phyloP scores from a whole-genome alignment of 805 yeast genomes.

The Yarrowia keelungensis region DNA sequence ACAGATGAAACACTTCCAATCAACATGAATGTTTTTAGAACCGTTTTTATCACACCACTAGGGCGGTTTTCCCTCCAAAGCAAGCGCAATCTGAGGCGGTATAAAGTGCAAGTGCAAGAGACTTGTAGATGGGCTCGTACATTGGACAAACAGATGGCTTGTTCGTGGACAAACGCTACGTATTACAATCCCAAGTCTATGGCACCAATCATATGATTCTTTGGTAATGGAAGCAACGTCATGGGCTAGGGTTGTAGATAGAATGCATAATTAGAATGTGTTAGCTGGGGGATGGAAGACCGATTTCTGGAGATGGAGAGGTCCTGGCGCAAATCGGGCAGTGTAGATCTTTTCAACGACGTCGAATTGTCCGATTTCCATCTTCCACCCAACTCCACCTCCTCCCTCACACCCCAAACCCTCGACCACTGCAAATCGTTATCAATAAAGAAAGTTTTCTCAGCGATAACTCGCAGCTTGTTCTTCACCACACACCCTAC shows the following conservation, averaged over 20 bases:
- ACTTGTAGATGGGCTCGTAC: too few relatives aligned
- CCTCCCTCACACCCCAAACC: not conserved
- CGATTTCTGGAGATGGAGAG: too few relatives aligned
- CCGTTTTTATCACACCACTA: too few relatives aligned
- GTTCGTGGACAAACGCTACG: too few relatives aligned
- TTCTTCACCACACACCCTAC: not conserved
- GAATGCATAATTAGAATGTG: slow-evolving; percentile 33
- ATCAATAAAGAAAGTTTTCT: slow-evolving; percentile 35
- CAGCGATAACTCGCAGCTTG: slow-evolving; percentile 33
- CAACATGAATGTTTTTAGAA: too few relatives aligned
- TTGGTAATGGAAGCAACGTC: slow-evolving; percentile 30
- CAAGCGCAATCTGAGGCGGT: too few relatives aligned
- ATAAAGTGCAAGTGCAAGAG: too few relatives aligned
- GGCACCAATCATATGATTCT: slow-evolving; percentile 1
- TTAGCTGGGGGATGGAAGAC: not conserved
- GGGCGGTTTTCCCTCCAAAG: too few relatives aligned
- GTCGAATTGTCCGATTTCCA: not conserved
- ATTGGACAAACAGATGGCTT: too few relatives aligned
- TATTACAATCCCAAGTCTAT: not conserved
- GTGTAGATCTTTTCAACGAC: not conserved
- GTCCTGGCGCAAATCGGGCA: not conserved
- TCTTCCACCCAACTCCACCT: not conserved
- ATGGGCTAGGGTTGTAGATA: slow-evolving; percentile 39
- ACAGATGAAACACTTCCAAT: too few relatives aligned
- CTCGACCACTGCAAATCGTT: slow-evolving; percentile 1